phyloP scores from a whole-genome alignment of 1,284 basidiomycete species.

The Ganoderma sinense region DNA sequence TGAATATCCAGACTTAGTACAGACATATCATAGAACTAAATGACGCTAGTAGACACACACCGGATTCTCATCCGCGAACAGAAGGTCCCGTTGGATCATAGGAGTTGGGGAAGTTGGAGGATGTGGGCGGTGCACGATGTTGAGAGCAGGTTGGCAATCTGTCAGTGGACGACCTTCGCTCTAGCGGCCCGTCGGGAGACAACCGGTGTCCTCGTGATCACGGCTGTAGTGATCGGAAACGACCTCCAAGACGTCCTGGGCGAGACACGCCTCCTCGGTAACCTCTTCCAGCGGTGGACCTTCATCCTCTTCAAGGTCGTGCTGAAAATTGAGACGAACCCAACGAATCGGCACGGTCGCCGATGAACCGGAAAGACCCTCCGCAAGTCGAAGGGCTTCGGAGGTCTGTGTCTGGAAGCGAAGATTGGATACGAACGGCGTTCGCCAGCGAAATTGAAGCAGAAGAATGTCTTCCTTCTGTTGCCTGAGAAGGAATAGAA shows the following conservation, averaged over 20 bases:
- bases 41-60: not conserved
- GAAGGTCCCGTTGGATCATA: not conserved
- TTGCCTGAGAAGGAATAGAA: conserved; percentile 19
- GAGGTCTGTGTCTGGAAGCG: not conserved
- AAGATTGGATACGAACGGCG: conserved; percentile 15
- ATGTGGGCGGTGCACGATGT: too few species aligned
- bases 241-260: not conserved
- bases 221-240: not conserved
- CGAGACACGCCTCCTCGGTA: not conserved
- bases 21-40: not conserved
- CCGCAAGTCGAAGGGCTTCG: not conserved
- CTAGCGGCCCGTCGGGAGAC: too few species aligned
- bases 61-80: not conserved
- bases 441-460: conserved; percentile 25
- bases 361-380: not conserved
- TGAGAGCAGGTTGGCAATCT: too few species aligned
- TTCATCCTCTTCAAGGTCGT: not conserved
- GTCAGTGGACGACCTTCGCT: too few species aligned
- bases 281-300: not conserved
- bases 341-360: not conserved
- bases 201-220: not conserved
- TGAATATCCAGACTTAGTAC: not conserved
- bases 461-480: conserved; percentile 11
- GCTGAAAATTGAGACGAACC: not conserved
- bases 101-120: too few species aligned